A percentile compares a stretch with the other conserved stretches of the same genome.
Evolutionary conservation across 768 basidiomycete genomes (phyloP).

Genomic region (Chalciporus sphaerocephalus): DNA sequence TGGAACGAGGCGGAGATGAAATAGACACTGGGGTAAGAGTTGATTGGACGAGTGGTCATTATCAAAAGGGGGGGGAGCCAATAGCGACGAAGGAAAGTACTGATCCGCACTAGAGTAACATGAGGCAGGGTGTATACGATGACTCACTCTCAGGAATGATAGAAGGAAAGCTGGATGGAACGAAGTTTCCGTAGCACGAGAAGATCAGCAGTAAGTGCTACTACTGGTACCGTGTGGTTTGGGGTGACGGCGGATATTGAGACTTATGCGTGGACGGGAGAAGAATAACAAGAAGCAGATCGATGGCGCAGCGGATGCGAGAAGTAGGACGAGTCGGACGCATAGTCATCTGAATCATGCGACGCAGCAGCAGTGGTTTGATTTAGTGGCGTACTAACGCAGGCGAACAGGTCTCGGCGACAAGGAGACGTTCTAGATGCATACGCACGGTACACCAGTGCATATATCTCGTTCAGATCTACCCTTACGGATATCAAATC

Average conservation of each 20-base stretch:
- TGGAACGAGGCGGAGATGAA: conserved; percentile 32
- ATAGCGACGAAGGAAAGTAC: conserved; percentile 11
- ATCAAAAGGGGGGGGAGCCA: conserved; percentile 13
- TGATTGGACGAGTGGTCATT: conserved; percentile 8
- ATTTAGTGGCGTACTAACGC: no score
- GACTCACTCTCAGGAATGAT: conserved; percentile 7
- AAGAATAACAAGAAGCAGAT: no score
- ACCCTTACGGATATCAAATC: conserved; percentile 5
- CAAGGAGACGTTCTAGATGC: neutral
- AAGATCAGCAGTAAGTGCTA: no score
- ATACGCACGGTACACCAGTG: neutral
- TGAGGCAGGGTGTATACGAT: conserved; percentile 18
- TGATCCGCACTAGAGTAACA: conserved; percentile 16
- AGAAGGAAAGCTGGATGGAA: neutral
- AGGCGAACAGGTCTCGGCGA: neutral
- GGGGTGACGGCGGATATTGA: neutral
- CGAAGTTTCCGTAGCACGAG: neutral
- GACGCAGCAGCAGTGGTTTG: no score
- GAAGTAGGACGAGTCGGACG: no score
- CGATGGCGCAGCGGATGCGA: no score
- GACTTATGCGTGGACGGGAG: neutral
- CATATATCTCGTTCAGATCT: conserved; percentile 10
- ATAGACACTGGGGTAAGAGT: conserved; percentile 4
- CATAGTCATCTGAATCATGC: no score
- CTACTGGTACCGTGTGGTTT: neutral